Percentiles rank a stretch among this genome's conserved stretches.
These are phyloP conservation scores for Aurifilum marmelostoma DNA, from an alignment of 2,329 filamentous ascomycete species.

Conservation along the genomic window DNA sequence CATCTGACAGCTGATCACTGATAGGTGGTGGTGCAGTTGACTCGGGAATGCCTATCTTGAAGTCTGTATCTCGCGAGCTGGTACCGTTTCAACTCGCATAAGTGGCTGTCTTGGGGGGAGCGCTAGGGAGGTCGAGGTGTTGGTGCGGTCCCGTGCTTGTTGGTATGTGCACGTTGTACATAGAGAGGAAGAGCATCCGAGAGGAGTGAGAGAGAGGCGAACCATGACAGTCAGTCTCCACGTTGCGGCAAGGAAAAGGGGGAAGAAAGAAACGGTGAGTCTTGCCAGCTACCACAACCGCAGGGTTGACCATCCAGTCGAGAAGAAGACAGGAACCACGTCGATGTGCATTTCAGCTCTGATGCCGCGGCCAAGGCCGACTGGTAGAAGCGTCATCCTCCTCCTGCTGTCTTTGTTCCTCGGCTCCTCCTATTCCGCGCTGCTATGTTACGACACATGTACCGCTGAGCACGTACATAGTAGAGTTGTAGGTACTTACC, in stretches of 20 bases:
- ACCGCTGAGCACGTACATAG: not conserved
- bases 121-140: not conserved
- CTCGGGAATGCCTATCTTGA: not conserved
- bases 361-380: not conserved
- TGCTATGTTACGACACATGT: not conserved
- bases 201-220: not conserved
- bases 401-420: not conserved
- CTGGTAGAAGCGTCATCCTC: not conserved
- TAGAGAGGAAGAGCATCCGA: not conserved
- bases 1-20: constrained; percentile 17
- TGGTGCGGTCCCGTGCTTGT: not conserved
- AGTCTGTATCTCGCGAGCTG: too few species aligned
- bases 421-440: not conserved
- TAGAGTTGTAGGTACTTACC: not conserved
- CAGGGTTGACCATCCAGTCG: not conserved
- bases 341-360: constrained; percentile 10
- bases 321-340: constrained; percentile 4
- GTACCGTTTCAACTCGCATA: not conserved
- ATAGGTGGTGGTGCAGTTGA: not conserved
- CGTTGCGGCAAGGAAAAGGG: constrained; percentile 3
- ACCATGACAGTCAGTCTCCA: not conserved
- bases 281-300: not conserved
- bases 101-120: not conserved
- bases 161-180: not conserved
- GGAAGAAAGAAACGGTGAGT: constrained; percentile 6